Conservation (phyloP, 805 yeast species). For the Saturnispora sanitii region DNA sequence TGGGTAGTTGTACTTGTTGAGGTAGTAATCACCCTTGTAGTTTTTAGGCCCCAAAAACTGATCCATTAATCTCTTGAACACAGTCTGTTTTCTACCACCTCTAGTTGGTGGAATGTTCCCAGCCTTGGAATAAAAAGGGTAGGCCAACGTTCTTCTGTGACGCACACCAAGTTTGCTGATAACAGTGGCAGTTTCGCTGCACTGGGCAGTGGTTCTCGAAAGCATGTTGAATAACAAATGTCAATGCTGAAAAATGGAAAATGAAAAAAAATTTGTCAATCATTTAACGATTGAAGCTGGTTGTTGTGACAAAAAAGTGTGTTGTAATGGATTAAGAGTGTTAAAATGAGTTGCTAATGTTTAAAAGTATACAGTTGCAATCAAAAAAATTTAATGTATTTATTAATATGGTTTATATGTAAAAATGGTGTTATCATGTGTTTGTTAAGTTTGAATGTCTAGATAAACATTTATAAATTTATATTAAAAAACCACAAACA, state of each 20-base stretch:
- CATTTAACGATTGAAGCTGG: neutral
- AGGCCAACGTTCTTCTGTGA: constrained; percentile 43
- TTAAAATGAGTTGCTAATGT: neutral
- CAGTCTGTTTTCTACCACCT: constrained; percentile 35
- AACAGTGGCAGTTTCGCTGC: neutral
- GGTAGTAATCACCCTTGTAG: constrained; percentile 68
- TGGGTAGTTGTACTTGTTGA: constrained; percentile 65
- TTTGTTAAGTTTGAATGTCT: too few relatives aligned
- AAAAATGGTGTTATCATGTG: too few relatives aligned
- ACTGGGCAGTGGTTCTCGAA: neutral
- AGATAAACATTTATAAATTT: too few relatives aligned
- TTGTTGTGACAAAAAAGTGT: neutral
- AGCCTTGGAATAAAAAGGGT: constrained; percentile 41
- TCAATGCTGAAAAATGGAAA: neutral
- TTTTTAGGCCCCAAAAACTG: constrained; percentile 78
- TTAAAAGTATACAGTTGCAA: too few relatives aligned
- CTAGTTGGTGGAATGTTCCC: constrained; percentile 30
- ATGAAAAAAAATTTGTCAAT: neutral
- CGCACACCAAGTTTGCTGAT: constrained; percentile 21
- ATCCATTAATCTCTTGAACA: constrained; percentile 53
- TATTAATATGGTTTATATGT: too few relatives aligned
- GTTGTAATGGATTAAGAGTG: neutral
- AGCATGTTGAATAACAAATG: neutral
- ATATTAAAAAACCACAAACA: too few relatives aligned
- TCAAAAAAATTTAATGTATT: too few relatives aligned